Percentiles rank a stretch among this genome's conserved stretches.
phyloP scores from a whole-genome alignment of 768 basidiomycete genomes.

The Tricholoma sp. region DNA sequence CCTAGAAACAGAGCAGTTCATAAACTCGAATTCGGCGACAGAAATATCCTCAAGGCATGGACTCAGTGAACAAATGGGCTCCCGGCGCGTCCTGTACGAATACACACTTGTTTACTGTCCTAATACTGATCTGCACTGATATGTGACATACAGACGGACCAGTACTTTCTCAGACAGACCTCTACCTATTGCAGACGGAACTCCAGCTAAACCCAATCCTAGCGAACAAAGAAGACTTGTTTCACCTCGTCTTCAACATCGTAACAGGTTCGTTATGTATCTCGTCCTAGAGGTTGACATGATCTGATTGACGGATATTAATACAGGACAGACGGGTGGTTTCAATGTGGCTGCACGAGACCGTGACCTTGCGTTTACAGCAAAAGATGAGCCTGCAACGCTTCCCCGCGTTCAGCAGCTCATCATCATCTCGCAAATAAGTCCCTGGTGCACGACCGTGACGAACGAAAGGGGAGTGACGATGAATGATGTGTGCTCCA shows the following conservation, averaged over 20 bases:
- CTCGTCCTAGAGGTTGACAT: background rate
- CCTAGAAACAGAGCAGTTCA: no score
- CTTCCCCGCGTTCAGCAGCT: conserved; percentile 60
- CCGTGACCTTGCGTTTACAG: conserved; percentile 48
- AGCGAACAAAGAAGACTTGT: conserved; percentile 36
- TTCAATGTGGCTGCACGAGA: conserved; percentile 57
- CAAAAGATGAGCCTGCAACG: conserved; percentile 62
- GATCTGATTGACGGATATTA: background rate
- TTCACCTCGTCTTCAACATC: conserved; percentile 71
- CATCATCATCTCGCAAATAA: conserved; percentile 51
- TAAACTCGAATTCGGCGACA: background rate
- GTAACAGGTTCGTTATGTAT: conserved; percentile 43
- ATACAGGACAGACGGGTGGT: conserved; percentile 53
- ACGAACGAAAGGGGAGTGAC: conserved; percentile 73
- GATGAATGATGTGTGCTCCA: conserved; percentile 64
- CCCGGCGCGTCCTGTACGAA: conserved; percentile 39
- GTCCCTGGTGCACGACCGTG: conserved; percentile 78
- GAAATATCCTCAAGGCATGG: conserved; percentile 11
- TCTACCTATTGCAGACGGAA: conserved; percentile 69
- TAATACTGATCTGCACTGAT: conserved; percentile 1
- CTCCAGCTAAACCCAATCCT: conserved; percentile 76
- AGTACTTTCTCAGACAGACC: conserved; percentile 72
- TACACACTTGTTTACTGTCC: background rate
- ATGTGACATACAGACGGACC: conserved; percentile 56
- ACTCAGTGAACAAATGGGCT: conserved; percentile 35